Conservation (phyloP, 2,329 filamentous ascomycete genomes). For the Aspergillus melleus region DNA sequence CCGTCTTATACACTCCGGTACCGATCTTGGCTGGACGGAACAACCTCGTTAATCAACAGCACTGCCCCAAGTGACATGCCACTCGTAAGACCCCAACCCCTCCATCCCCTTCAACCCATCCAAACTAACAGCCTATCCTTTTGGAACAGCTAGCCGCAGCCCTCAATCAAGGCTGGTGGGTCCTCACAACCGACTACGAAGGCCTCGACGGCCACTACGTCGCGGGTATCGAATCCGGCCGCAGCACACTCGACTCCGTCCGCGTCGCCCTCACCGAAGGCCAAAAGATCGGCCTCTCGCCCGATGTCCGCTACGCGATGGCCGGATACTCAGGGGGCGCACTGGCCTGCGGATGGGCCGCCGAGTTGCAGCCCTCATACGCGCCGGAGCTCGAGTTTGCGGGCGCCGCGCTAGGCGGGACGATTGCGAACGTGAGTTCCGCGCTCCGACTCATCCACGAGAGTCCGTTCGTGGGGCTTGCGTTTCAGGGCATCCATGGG, state of each 20-base stretch:
- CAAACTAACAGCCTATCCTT: no score
- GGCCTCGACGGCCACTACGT: slow-evolving; percentile 45
- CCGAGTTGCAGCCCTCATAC: slow-evolving; percentile 16
- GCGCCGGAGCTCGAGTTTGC: slow-evolving; percentile 20
- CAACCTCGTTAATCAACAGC: slow-evolving; percentile 25
- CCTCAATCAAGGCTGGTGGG: slow-evolving; percentile 47
- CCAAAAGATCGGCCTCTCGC: slow-evolving; percentile 20
- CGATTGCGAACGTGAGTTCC: slow-evolving; percentile 29
- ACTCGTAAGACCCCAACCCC: slow-evolving; percentile 4
- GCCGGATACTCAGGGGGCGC: slow-evolving; percentile 21
- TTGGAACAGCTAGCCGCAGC: slow-evolving; percentile 30
- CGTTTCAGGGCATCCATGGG: slow-evolving; percentile 22
- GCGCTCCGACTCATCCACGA: slow-evolving; percentile 24
- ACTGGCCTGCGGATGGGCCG: slow-evolving; percentile 15
- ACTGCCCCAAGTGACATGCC: slow-evolving; percentile 1
- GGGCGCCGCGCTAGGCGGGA: slow-evolving; percentile 32
- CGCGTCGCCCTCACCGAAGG: slow-evolving; percentile 39
- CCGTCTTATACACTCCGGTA: slow-evolving; percentile 22
- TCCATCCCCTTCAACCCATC: no score
- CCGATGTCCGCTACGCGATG: slow-evolving; percentile 15
- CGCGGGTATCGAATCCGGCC: slow-evolving; percentile 42
- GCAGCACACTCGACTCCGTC: slow-evolving; percentile 45
- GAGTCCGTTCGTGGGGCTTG: slow-evolving; percentile 22
- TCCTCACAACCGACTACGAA: slow-evolving; percentile 50
- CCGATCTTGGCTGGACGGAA: not conserved